Conservation (phyloP, 768 basidiomycete genomes). For the Mycena leptocephala region DNA sequence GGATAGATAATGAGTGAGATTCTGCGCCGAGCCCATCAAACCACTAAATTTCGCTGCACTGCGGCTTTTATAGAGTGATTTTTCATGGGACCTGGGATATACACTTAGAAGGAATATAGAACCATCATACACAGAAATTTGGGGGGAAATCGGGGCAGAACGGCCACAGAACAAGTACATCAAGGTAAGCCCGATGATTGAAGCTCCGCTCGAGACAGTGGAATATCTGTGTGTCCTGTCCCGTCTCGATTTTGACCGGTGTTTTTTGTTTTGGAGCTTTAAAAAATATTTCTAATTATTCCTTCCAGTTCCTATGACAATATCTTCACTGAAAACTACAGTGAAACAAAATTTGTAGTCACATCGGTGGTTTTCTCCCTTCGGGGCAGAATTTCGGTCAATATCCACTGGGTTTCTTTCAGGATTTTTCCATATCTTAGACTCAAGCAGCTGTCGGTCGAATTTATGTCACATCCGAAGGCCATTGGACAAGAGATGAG, state of each 20-base stretch:
- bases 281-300: background rate
- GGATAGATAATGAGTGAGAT: background rate
- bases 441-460: background rate
- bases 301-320: background rate
- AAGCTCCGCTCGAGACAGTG: background rate
- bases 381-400: background rate
- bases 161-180: background rate
- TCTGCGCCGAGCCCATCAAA: background rate
- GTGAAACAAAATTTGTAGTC: background rate
- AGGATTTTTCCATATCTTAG: too few species aligned
- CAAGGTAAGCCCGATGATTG: background rate
- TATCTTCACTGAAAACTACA: background rate
- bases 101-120: background rate
- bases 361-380: background rate
- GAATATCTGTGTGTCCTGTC: slow-evolving; percentile 1
- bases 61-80: background rate
- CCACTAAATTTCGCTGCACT: background rate
- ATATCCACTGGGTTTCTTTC: background rate
- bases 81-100: background rate
- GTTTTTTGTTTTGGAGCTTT: background rate
- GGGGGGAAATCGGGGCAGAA: background rate
- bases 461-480: too few species aligned
- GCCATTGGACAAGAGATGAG: too few species aligned
- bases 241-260: background rate
- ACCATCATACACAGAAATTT: background rate